Percentiles rank a stretch among this genome's conserved stretches.
These are phyloP conservation scores for Penicillium manginii DNA, from an alignment of 495 filamentous ascomycete species.

Conservation along the genomic window DNA sequence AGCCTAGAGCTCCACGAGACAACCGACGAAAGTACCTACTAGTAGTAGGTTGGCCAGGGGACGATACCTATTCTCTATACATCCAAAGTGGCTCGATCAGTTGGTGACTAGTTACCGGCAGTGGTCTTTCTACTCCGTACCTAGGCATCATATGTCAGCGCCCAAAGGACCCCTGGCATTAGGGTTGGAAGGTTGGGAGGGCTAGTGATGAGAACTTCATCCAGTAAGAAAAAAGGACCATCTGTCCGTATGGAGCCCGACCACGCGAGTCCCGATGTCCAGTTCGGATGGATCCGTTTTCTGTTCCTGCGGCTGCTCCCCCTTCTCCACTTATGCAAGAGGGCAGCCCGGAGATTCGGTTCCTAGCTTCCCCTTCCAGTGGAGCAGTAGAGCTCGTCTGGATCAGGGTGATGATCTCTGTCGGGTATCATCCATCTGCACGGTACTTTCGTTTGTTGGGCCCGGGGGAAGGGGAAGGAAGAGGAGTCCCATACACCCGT, in stretches of 20 bases:
- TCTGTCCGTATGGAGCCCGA: conserved; percentile 29
- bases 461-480: not conserved
- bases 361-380: conserved; percentile 26
- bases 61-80: not conserved
- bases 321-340: conserved; percentile 28
- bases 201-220: conserved; percentile 8
- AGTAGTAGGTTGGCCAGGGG: conserved; percentile 20
- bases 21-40: not conserved
- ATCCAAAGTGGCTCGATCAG: no score
- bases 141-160: conserved; percentile 35
- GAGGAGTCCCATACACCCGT: not conserved
- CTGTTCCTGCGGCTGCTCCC: conserved; percentile 36
- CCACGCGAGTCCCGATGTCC: conserved; percentile 29
- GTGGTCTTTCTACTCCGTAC: conserved; percentile 6
- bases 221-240: conserved; percentile 12
- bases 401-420: conserved; percentile 4
- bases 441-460: conserved; percentile 9
- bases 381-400: conserved; percentile 20
- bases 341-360: conserved; percentile 31
- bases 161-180: conserved; percentile 16
- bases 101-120: not conserved
- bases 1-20: not conserved
- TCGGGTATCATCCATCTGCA: conserved; percentile 11
- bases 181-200: conserved; percentile 11
- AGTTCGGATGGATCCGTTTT: conserved; percentile 36